These are phyloP conservation scores for Fusarium tricinctum DNA, from an alignment of 2,329 filamentous ascomycete species.

Conservation along the genomic window DNA sequence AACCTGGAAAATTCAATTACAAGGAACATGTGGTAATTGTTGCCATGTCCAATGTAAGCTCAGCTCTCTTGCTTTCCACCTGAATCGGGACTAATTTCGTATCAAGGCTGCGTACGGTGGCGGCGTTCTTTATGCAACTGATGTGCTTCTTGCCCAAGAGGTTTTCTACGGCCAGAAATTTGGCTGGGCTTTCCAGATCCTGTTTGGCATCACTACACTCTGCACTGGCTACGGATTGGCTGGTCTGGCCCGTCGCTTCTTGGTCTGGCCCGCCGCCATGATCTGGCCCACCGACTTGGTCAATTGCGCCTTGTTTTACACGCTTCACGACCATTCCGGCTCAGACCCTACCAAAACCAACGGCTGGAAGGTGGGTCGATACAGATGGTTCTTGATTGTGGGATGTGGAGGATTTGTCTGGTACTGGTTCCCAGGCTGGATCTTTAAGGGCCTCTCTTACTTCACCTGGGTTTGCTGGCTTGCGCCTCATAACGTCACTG, in stretches of 20 bases:
- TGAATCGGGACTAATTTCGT: conserved; percentile 36
- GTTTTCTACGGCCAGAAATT: conserved; percentile 71
- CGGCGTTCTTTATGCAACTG: conserved; percentile 69
- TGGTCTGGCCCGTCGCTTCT: conserved; percentile 66
- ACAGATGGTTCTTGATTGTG: conserved; percentile 72
- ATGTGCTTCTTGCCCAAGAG: conserved; percentile 64
- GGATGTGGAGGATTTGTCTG: conserved; percentile 65
- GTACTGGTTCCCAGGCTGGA: conserved; percentile 74
- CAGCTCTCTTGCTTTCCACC: not conserved
- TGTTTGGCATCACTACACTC: conserved; percentile 68
- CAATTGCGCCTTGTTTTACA: conserved; percentile 66
- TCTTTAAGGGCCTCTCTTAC: conserved; percentile 72
- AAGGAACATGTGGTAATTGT: conserved; percentile 74
- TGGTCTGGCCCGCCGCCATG: conserved; percentile 69
- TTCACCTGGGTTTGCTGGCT: conserved; percentile 75
- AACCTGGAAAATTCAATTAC: conserved; percentile 70
- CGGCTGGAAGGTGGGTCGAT: conserved; percentile 75
- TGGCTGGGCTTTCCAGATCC: conserved; percentile 67
- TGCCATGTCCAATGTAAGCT: conserved; percentile 73
- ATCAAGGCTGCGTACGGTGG: conserved; percentile 69
- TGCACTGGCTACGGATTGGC: conserved; percentile 71
- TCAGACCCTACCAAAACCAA: conserved; percentile 65
- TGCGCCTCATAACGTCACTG: conserved; percentile 69
- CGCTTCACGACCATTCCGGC: conserved; percentile 61
- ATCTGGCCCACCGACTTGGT: conserved; percentile 70